Evolutionary conservation across 164 flowering plant genomes (phyloP).

Genomic region (Magnolia sinica): DNA sequence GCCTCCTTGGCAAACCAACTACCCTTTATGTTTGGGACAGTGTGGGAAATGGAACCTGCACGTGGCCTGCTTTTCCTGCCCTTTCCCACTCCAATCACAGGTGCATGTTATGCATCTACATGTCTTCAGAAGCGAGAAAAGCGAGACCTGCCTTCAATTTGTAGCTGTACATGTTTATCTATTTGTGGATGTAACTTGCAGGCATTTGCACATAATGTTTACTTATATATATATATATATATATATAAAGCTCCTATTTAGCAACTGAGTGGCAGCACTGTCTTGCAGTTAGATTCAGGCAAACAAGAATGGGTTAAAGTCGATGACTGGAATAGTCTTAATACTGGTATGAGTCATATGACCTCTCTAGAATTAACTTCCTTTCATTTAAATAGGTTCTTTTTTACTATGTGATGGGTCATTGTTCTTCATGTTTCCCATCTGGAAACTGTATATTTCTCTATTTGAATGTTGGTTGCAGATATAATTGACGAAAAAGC

Average conservation of each 20-base stretch:
- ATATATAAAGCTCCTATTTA: background rate
- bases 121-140: background rate
- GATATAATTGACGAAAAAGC: background rate
- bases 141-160: background rate
- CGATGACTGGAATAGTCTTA: constrained; percentile 62
- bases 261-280: background rate
- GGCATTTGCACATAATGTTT: background rate
- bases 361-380: background rate
- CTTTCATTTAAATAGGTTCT: background rate
- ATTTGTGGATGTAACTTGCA: background rate
- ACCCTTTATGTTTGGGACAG: too few species aligned
- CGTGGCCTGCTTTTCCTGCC: background rate
- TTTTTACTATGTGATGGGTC: background rate
- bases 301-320: constrained; percentile 67
- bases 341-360: constrained; percentile 36
- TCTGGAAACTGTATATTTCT: background rate
- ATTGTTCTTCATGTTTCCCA: background rate
- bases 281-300: constrained; percentile 59
- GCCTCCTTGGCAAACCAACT: too few species aligned
- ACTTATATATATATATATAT: background rate
- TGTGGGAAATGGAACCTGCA: background rate
- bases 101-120: background rate
- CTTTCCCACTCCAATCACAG: background rate
- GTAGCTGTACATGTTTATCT: background rate
- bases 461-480: background rate